Evolutionary conservation across 1,284 basidiomycete species (phyloP), one percentile per base, ranked within the genome.

Genomic region (Puccinia triticina): DNA sequence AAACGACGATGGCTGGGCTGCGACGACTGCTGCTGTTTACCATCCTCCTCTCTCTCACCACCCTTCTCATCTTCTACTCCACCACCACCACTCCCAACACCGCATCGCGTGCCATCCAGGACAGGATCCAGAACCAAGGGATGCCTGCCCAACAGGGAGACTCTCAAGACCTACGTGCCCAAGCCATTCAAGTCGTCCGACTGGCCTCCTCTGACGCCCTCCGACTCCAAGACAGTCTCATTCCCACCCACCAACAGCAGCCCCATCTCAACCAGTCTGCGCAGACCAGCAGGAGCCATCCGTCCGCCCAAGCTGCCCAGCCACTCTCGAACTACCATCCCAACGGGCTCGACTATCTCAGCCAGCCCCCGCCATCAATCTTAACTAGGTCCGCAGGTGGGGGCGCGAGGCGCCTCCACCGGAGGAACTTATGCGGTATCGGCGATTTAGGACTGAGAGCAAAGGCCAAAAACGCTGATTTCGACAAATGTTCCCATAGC

Each of bases 161-260:
- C 73, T 2, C 50, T 75, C 50, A 81, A 74, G 46, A 73, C 48
- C 11, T 73, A 67, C 23, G 53, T 82, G 0, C 79, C 79, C 34
- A 34, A 82, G 10, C 26, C 57, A 75, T 82, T 82, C 73, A 67
- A 76, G 12, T 82, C 73, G 80, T 82, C 80, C 8, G 76, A 75
- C 66, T 82, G 80, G 80, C 29, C 18, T 18, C 61, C 34, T 66
- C 71, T 1, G 80, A 82, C 26, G 61, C 71, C 0, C 29, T 67
- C 43, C 29, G 34, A 37, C 72, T 82, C n/a, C 73, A 82, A 55
- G 80, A 82, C 7, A 69, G 61, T 82, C 64, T 82, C 2, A 67
- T 76, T 32, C 48, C 32, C 50, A n/a, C 21, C 50, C 37, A 40
- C 26, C 43, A 57, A 21, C 26, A 23, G n/a, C 50, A 37, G 26